These are phyloP conservation scores for Pleodorina starrii DNA, from an alignment of 139 green algal species.

Conservation along the genomic window DNA sequence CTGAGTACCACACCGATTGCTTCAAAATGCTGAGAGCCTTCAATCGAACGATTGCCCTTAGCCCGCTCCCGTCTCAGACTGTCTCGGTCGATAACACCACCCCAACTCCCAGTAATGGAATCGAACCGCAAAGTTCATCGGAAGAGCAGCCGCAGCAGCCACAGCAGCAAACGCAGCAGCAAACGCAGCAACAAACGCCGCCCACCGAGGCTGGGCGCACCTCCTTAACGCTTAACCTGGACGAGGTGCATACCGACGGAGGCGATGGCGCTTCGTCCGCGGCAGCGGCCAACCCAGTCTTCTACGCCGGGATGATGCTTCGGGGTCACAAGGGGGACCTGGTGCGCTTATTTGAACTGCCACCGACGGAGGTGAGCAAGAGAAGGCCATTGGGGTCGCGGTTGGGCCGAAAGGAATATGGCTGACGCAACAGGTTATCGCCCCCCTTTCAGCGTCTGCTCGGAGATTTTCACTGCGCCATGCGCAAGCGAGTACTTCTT, in stretches of 20 bases:
- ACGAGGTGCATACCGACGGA: background rate
- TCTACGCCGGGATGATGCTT: conserved; percentile 38
- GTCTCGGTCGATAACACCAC: background rate
- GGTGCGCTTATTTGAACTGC: conserved; percentile 58
- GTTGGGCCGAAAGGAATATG: background rate
- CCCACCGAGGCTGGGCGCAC: background rate
- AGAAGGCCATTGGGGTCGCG: background rate
- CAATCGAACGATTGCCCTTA: background rate
- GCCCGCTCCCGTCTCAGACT: too few relatives aligned
- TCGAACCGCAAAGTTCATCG: background rate
- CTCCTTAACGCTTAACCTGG: background rate
- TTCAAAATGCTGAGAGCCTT: conserved; percentile 9
- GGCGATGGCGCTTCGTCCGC: conserved; percentile 10
- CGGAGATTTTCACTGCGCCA: conserved; percentile 84
- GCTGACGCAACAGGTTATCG: background rate
- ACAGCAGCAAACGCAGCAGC: background rate
- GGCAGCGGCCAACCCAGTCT: background rate
- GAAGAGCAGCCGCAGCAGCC: too few relatives aligned
- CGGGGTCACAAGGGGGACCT: conserved; percentile 58
- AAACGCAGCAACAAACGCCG: background rate
- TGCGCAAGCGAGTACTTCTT: conserved; percentile 74
- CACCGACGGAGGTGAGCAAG: conserved; percentile 53
- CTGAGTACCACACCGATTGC: too few relatives aligned
- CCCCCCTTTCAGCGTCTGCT: conserved; percentile 62
- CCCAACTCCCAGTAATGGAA: background rate